Evolutionary conservation across 352 stramenopile genomes (phyloP), one percentile per base, ranked within the genome.

Genomic region (Globisporangium ultimum): DNA sequence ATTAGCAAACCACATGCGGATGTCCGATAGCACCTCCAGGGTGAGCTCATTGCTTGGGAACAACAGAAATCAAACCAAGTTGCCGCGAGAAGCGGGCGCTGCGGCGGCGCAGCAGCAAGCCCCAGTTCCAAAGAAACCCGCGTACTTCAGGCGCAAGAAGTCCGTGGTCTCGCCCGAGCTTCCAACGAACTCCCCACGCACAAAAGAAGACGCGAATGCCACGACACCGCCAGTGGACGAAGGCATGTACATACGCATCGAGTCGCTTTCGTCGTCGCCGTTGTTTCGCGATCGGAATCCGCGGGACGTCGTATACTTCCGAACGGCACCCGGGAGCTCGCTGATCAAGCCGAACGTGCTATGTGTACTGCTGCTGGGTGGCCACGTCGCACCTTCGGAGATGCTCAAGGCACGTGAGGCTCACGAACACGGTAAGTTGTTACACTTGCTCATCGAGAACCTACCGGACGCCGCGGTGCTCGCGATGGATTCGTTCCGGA

Each of bases 371-470:
- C 60, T 91, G 1, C 64, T 84, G 3, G 78, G 77, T 9, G 78
- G 88, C 14, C 84, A 93, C 46, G 73, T 93, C 28, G 15, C 74
- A 5, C 18, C 42, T 8, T 78, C 55, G 0, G 81, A 91, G 63
- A 66, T 87, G 7, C 70, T 64, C 36, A 75, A 75, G 50, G 68
- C 74, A 2, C 66, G 80, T 15, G 70, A 87, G n/a, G n/a, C 64
- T 2, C 78, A 91, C 45, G 68, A 86, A 20, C 72, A 65, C 28
- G 78, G 76, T 50, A 91, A 91, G 45, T 24, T 91, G 9, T 85
- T 93, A 36, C 84, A 93, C 52, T 41, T 93, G 43, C 63, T 93
- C 38, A 91, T 93, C 53, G 61, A 82, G 34, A 88, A 89, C 56
- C 66, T 89, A 13, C 79, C 81, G 0, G 63, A 73, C 14, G 72